Evolutionary conservation across 148 eudicot species (phyloP).

Genomic region (Camellia granthamiana): DNA sequence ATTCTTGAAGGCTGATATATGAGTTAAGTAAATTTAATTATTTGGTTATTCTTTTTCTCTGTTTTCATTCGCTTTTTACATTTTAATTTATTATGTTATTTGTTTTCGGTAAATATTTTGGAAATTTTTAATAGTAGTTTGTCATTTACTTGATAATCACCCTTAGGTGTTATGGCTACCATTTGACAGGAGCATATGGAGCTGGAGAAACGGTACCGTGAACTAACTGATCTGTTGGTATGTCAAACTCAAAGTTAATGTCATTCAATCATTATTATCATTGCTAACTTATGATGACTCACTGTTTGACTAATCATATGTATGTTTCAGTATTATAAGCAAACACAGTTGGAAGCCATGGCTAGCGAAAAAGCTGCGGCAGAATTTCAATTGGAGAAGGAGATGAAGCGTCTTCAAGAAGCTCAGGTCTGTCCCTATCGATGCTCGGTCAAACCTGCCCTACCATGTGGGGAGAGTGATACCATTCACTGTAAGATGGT

Average conservation of each 20-base stretch:
- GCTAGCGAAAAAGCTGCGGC: constrained; percentile 99
- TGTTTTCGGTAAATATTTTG: not conserved
- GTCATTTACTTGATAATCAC: not conserved
- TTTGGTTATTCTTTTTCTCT: not conserved
- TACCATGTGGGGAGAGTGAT: not conserved
- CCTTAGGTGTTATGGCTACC: not conserved
- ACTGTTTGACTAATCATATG: not conserved
- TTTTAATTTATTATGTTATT: not conserved
- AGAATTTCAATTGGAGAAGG: constrained; percentile 95
- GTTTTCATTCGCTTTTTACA: not conserved
- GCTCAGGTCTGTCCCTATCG: constrained; percentile 53
- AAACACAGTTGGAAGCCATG: constrained; percentile 97
- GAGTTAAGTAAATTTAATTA: not conserved
- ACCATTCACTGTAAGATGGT: not conserved
- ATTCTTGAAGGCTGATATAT: not conserved
- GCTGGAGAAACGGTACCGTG: constrained; percentile 95
- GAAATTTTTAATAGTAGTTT: not conserved
- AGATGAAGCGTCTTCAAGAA: constrained; percentile 88
- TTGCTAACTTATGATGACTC: not conserved
- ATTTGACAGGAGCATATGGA: constrained; percentile 90
- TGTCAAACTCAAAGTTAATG: constrained; percentile 11
- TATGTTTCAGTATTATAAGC: constrained; percentile 81
- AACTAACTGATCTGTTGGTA: constrained; percentile 96
- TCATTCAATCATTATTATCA: not conserved
- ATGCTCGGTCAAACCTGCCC: not conserved